phyloP scores from a whole-genome alignment of 495 filamentous ascomycete species.

The Talaromyces liani region DNA sequence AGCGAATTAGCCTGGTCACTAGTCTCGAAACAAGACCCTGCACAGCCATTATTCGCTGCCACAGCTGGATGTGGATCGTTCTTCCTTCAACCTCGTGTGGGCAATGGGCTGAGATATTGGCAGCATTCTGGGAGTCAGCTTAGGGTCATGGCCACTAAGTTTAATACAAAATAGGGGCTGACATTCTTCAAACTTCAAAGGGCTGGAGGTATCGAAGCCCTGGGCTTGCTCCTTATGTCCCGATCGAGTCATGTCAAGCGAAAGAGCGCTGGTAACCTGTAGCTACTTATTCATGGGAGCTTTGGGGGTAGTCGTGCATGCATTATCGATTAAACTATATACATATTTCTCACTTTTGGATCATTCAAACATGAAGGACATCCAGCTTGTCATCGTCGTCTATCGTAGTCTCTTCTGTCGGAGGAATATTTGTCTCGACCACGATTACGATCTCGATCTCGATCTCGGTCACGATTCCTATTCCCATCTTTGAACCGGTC shows the following conservation, averaged over 20 bases:
- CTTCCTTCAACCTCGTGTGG: neutral
- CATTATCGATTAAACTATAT: neutral
- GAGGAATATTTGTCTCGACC: constrained; percentile 17
- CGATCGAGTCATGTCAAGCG: neutral
- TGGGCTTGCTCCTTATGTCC: neutral
- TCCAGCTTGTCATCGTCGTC: constrained; percentile 15
- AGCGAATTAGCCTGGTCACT: neutral
- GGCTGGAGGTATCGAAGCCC: neutral
- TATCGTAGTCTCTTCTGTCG: constrained; percentile 5
- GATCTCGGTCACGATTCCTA: constrained; percentile 11
- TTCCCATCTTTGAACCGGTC: constrained; percentile 10
- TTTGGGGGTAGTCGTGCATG: neutral
- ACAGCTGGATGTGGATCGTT: neutral
- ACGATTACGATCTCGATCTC: constrained; percentile 17
- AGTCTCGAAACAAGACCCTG: neutral
- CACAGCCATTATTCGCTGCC: neutral
- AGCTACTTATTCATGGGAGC: neutral
- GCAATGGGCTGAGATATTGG: neutral
- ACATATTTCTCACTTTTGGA: neutral
- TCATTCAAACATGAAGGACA: neutral
- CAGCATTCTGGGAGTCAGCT: neutral
- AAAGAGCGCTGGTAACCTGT: neutral
- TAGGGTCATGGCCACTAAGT: neutral
- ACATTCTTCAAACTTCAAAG: neutral
- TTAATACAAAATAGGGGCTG: neutral